These are phyloP conservation scores for Tricholoma matsutake DNA, from an alignment of 768 basidiomycete species.

Conservation along the genomic window DNA sequence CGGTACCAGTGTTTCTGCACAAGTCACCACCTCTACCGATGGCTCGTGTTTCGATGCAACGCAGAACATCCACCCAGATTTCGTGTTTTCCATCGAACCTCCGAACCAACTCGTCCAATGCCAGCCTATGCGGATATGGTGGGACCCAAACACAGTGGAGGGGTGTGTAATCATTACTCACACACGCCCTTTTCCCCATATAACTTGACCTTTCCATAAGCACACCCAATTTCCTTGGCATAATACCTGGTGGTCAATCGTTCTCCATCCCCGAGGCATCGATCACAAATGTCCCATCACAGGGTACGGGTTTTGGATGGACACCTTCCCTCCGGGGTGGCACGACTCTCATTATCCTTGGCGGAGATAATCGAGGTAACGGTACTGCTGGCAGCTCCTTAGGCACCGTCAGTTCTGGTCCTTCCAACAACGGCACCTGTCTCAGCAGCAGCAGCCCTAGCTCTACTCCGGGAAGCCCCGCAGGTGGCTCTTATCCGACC, in stretches of 20 bases:
- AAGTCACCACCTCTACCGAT: slow-evolving; percentile 49
- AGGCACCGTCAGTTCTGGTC: slow-evolving; percentile 53
- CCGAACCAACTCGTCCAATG: slow-evolving; percentile 67
- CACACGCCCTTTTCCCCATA: background rate
- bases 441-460: slow-evolving; percentile 61
- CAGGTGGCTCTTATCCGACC: slow-evolving; percentile 71
- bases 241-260: slow-evolving; percentile 79
- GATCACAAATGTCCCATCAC: slow-evolving; percentile 37
- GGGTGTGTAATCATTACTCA: slow-evolving; percentile 38
- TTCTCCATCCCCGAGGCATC: slow-evolving; percentile 56
- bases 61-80: slow-evolving; percentile 45
- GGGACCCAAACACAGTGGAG: slow-evolving; percentile 48
- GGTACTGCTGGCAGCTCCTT: slow-evolving; percentile 66
- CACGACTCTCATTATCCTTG: slow-evolving; percentile 63
- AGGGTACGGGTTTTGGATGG: slow-evolving; percentile 72
- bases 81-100: slow-evolving; percentile 61
- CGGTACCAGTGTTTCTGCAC: slow-evolving; percentile 67
- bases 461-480: slow-evolving; percentile 73
- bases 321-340: slow-evolving; percentile 60
- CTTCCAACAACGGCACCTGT: slow-evolving; percentile 50
- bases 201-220: slow-evolving; percentile 28
- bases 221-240: slow-evolving; percentile 58
- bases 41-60: slow-evolving; percentile 58
- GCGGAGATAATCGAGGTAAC: slow-evolving; percentile 62
- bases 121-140: slow-evolving; percentile 59